Evolutionary conservation across 805 yeast genomes (phyloP), one percentile per base, ranked within the genome.

Genomic region (Yamadazyma laniorum): DNA sequence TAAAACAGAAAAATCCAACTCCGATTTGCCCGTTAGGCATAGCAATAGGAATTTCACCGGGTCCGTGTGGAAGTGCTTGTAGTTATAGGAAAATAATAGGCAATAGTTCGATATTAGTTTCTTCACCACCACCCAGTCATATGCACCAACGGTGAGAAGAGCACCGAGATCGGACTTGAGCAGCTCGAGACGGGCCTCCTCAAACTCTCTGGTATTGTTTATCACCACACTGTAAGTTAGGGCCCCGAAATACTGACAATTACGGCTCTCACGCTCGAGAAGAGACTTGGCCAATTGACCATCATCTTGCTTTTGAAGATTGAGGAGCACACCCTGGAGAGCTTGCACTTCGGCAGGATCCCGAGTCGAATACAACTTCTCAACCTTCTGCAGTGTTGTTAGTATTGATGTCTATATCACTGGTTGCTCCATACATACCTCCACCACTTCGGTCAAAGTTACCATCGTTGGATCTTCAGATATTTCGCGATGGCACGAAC

Each of bases 221-320:
- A 83, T 58, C 45, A 72, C 66, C 4, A 87, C 93, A 0, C 87
- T 74, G 42, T 77, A 79, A 0, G 95, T 87, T 40, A 85, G 69
- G 0, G 95, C 95, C 0, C 95, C 96, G 51, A 87, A 82, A 55
- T 82, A 87, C 51, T 79, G 77, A 44, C 80, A 75, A 40, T 74
- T 75, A 30, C 63, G 48, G 1, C 75, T 68, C 3, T 53, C 51
- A 2, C 55, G 52, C 44, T 32, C 43, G 42, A 87, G 61, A 15
- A 87, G 64, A 27, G 59, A 48, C 25, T 72, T 67, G 0, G 90
- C 95, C 17, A 87, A 52, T 2, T 48, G 45, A 1, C 87, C 91
- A 34, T 70, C 51, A 0, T 62, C 57, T 0, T 82, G 74, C 48
- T 65, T 70, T 53, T 87, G 95, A 5, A 79, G 51, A 3, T 43